Evolutionary conservation across 805 yeast genomes (phyloP).

Genomic region (Ogataea sp.): DNA sequence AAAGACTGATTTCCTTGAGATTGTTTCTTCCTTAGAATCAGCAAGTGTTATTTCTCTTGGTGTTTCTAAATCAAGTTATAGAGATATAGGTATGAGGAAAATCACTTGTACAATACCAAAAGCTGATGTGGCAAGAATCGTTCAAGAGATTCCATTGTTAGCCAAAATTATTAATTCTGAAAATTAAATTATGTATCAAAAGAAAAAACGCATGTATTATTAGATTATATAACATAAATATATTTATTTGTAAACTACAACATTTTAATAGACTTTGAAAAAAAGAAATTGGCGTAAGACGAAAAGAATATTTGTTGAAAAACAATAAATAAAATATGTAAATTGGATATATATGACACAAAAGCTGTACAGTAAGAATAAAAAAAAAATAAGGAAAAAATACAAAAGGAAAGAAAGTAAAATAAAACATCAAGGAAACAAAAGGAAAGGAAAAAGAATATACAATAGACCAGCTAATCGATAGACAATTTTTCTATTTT

Average conservation of each 20-base stretch:
- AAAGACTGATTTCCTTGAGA: constrained; percentile 36
- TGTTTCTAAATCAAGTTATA: too few species aligned
- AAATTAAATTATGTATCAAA: too few species aligned
- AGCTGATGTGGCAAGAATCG: constrained; percentile 17
- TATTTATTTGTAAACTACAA: not conserved
- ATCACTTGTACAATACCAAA: constrained; percentile 21
- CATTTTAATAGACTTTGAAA: not conserved
- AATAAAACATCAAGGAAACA: not conserved
- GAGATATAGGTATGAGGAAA: constrained; percentile 17
- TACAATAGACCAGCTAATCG: not conserved
- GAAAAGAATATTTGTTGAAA: not conserved
- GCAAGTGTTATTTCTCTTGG: too few species aligned
- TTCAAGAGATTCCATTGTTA: constrained; percentile 20
- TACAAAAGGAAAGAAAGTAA: not conserved
- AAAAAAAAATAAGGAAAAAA: not conserved
- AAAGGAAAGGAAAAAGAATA: not conserved
- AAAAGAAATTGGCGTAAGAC: not conserved
- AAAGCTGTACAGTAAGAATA: too few species aligned
- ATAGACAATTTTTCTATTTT: too few species aligned
- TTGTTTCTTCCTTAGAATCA: constrained; percentile 34
- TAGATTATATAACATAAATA: not conserved
- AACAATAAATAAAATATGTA: not conserved
- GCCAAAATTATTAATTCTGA: constrained; percentile 11
- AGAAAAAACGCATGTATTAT: too few species aligned
- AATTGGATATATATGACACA: not conserved